phyloP scores from a whole-genome alignment of 129 eudicot species.

The Arctium minus region DNA sequence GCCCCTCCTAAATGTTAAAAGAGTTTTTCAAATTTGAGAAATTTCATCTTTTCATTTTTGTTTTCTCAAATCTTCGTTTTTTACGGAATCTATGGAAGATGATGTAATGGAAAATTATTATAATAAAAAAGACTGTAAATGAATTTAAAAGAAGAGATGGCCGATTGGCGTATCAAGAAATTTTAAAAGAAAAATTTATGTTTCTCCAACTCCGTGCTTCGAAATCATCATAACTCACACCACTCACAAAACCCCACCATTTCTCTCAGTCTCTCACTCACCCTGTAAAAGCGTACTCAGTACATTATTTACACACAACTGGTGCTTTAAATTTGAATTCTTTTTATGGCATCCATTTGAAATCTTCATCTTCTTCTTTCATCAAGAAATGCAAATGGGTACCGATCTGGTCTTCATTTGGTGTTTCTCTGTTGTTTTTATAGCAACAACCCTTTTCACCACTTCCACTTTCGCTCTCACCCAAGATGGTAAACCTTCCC shows the following conservation, averaged over 20 bases:
- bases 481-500: slow-evolving; percentile 59
- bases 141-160: neutral
- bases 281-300: slow-evolving; percentile 19
- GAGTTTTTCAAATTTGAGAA: too few relatives aligned
- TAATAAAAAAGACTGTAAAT: neutral
- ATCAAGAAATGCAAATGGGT: slow-evolving; percentile 51
- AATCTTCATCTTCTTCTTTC: slow-evolving; percentile 2
- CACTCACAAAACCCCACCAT: slow-evolving; percentile 39
- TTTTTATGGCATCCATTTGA: slow-evolving; percentile 26
- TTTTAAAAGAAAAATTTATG: neutral
- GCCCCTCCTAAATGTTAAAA: too few relatives aligned
- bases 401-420: slow-evolving; percentile 27
- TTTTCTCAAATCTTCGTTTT: too few relatives aligned
- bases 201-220: neutral
- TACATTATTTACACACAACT: slow-evolving; percentile 13
- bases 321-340: slow-evolving; percentile 24
- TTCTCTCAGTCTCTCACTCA: neutral
- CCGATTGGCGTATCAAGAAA: neutral
- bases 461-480: slow-evolving; percentile 50
- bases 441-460: slow-evolving; percentile 58
- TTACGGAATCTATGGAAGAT: too few relatives aligned
- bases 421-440: slow-evolving; percentile 37
- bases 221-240: slow-evolving; percentile 37
- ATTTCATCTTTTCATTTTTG: too few relatives aligned
- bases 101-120: too few relatives aligned